Percentiles rank a stretch among this genome's conserved stretches.
Conservation (phyloP, 2,329 filamentous ascomycete genomes). For the Paecilomyces formosus region DNA sequence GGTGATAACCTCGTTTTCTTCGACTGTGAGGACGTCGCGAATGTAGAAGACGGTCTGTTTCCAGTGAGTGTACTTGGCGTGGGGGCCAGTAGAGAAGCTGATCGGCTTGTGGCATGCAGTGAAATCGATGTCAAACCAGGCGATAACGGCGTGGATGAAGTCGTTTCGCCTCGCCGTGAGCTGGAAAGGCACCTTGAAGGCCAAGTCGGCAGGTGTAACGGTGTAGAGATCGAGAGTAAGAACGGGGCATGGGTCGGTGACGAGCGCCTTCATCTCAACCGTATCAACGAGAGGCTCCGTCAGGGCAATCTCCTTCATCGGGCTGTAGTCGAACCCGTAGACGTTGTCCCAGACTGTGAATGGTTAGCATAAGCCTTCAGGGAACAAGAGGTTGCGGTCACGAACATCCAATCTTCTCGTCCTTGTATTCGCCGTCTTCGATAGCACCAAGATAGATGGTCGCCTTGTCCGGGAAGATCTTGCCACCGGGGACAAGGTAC, state of each 20-base stretch:
- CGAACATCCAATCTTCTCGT: constrained; percentile 99
- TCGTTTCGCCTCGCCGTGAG: constrained; percentile 76
- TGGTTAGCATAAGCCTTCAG: constrained; percentile 15
- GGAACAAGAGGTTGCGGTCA: constrained; percentile 9
- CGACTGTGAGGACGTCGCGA: constrained; percentile 83
- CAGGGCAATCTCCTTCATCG: constrained; percentile 86
- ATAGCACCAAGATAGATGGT: constrained; percentile 96
- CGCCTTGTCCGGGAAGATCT: constrained; percentile 98
- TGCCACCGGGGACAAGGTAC: constrained; percentile 76
- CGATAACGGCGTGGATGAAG: constrained; percentile 91
- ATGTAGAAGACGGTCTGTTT: constrained; percentile 99
- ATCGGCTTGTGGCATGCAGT: constrained; percentile 97
- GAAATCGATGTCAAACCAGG: constrained; percentile 99
- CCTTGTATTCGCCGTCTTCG: constrained; percentile 98
- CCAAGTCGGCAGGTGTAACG: constrained; percentile 72
- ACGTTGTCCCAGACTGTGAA: constrained; percentile 93
- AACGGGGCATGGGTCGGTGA: constrained; percentile 80
- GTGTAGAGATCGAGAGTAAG: constrained; percentile 91
- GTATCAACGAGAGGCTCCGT: constrained; percentile 96
- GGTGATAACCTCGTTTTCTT: constrained; percentile 72
- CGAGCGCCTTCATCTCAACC: constrained; percentile 93
- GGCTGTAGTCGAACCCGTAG: constrained; percentile 94
- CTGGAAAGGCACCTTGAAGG: constrained; percentile 72
- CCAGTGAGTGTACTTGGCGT: constrained; percentile 99
- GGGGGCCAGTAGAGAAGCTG: constrained; percentile 90